These are phyloP conservation scores for Melanopsichium pennsylvanicum DNA, from an alignment of 1,284 basidiomycete genomes.

Conservation along the genomic window DNA sequence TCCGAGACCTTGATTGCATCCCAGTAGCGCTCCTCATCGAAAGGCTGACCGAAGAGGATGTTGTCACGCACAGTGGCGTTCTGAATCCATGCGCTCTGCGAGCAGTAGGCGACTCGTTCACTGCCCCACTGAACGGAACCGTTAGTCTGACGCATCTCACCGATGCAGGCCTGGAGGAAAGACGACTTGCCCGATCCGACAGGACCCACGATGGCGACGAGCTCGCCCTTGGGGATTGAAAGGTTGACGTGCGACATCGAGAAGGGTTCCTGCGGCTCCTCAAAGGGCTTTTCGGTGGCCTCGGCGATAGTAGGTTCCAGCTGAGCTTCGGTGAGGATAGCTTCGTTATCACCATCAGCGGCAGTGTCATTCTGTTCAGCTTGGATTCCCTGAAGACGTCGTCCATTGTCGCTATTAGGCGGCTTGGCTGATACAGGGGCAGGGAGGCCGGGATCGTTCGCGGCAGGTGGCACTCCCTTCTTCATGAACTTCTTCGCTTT, in stretches of 20 bases:
- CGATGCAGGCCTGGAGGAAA: slow-evolving; percentile 59
- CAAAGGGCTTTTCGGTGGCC: slow-evolving; percentile 5
- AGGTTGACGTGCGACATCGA: slow-evolving; percentile 47
- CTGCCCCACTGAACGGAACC: slow-evolving; percentile 61
- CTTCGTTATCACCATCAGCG: slow-evolving; percentile 27
- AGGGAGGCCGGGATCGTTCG: slow-evolving; percentile 27
- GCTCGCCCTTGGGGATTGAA: slow-evolving; percentile 44
- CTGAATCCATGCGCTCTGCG: slow-evolving; percentile 89
- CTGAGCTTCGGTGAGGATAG: slow-evolving; percentile 26
- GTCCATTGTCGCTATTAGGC: slow-evolving; percentile 21
- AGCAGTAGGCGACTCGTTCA: slow-evolving; percentile 75
- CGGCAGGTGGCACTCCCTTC: slow-evolving; percentile 19
- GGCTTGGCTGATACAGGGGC: slow-evolving; percentile 22
- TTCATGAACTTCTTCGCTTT: slow-evolving; percentile 33
- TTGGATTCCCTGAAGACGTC: slow-evolving; percentile 30
- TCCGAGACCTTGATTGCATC: slow-evolving; percentile 54
- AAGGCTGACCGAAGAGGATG: slow-evolving; percentile 67
- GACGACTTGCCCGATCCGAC: slow-evolving; percentile 64
- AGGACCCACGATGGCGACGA: slow-evolving; percentile 61
- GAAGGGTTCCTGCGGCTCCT: slow-evolving; percentile 49
- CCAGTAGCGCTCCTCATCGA: slow-evolving; percentile 70
- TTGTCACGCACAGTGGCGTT: slow-evolving; percentile 75
- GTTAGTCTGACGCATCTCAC: slow-evolving; percentile 57
- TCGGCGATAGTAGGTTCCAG: slow-evolving; percentile 26
- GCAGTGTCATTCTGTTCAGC: slow-evolving; percentile 32